Base-by-base conservation (phyloP, 768 basidiomycete genomes). In the Termitomyces sp. region DNA sequence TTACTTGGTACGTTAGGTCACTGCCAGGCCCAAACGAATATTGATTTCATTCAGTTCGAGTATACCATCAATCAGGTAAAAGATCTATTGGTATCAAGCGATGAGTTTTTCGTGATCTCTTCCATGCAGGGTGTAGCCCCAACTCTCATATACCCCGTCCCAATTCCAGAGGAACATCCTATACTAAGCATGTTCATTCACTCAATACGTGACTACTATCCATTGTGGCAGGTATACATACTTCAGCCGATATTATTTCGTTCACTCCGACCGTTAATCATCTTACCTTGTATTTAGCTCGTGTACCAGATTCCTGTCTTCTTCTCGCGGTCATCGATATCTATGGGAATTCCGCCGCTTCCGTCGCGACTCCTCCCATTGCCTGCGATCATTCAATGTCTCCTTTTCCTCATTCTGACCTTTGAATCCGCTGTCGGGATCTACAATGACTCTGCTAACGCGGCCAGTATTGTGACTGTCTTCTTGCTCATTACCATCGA, bases 161-260 rank as follows among this genome's bases (percentile, higher is more conserved):
- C 95, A 0, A 76, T 80, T 0, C 67, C 76, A 2, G 79, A 82
- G 7, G 71, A 73, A 2, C 75, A 85, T 58, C 78, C 82, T 51
- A 52, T 92, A 12, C 74, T 96, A 43, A 82, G 85, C 65, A 81
- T 78, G 65, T 80, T 98, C 56, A 90, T 98, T 56, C 84, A 89
- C 63, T 85, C 83, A 1, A 77, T 93, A n/a, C 79, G 92, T 37
- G 96, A 98, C 65, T 98, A 94, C 68, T 98, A 98, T 71, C 93
- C 93, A 2, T 80, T 96, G 40, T 97, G 93, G 90, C 91, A 93
- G 85, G 90, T 87, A 58, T 35, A 21, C 34, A 58, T 21, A 35
- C 34, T 30, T 19, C 14, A 45, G 10, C 28, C 15, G 12, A 22
- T 24, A 15, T 24, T 26, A 77, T 48, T 63, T 14, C 45, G 14